phyloP scores from a whole-genome alignment of 345 rosid species.

The Brassica juncea region DNA sequence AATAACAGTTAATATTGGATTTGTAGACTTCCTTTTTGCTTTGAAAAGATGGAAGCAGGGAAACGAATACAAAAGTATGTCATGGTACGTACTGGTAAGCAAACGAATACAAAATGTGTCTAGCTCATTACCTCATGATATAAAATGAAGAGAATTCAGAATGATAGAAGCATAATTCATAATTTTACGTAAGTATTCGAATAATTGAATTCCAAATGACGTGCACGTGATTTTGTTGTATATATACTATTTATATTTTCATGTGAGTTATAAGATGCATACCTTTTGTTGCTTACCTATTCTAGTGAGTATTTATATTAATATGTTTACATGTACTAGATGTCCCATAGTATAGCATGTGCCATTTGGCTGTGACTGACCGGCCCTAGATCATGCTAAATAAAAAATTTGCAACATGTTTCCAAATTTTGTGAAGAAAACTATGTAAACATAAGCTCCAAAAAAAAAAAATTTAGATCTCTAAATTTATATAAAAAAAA shows the following conservation, averaged over 20 bases:
- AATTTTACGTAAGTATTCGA: background rate
- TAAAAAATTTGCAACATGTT: too few relatives aligned
- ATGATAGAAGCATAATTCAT: background rate
- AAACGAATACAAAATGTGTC: background rate
- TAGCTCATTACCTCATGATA: background rate
- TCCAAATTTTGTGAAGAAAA: too few relatives aligned
- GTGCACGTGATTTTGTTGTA: background rate
- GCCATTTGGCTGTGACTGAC: background rate
- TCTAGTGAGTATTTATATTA: background rate
- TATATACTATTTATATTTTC: background rate
- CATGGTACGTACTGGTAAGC: background rate
- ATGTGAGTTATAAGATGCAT: background rate
- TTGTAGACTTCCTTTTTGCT: background rate
- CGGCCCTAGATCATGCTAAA: too few relatives aligned
- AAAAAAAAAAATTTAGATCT: too few relatives aligned
- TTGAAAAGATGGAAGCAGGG: background rate
- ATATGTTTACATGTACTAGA: background rate
- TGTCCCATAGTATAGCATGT: background rate
- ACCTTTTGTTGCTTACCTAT: background rate
- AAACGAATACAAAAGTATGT: background rate
- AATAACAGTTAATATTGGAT: background rate
- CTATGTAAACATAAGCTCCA: too few relatives aligned
- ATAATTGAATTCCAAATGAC: background rate
- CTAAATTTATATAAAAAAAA: too few relatives aligned
- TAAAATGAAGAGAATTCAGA: background rate